A percentile compares a stretch with the other conserved stretches of the same genome.
Evolutionary conservation across 805 yeast genomes (phyloP).

Genomic region (Ascoidea tarda): DNA sequence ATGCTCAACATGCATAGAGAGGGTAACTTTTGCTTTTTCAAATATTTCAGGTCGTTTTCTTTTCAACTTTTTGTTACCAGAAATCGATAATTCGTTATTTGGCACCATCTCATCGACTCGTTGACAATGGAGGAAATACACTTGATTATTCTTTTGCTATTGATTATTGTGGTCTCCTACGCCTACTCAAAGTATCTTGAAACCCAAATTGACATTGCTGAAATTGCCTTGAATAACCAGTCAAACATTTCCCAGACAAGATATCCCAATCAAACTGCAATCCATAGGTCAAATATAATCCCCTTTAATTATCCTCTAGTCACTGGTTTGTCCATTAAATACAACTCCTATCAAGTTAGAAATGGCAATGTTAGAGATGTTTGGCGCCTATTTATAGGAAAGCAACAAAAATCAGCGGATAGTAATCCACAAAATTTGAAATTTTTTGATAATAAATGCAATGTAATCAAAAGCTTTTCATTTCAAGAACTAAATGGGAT

Average conservation of each 20-base stretch:
- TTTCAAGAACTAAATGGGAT: constrained; percentile 3
- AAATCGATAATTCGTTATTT: too few relatives aligned
- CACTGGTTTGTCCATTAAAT: constrained; percentile 41
- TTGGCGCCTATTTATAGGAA: constrained; percentile 25
- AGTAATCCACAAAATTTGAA: not conserved
- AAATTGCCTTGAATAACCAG: constrained; percentile 23
- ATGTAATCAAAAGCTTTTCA: not conserved
- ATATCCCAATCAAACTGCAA: constrained; percentile 41
- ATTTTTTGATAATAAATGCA: constrained; percentile 2
- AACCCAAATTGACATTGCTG: constrained; percentile 8
- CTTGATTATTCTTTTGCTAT: constrained; percentile 3
- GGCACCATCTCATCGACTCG: too few relatives aligned
- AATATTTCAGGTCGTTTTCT: too few relatives aligned
- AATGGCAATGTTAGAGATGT: constrained; percentile 50
- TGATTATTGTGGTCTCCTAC: not conserved
- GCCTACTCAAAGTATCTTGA: constrained; percentile 8
- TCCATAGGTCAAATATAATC: constrained; percentile 46
- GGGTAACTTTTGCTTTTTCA: too few relatives aligned
- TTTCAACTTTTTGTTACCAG: too few relatives aligned
- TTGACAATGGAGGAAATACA: not conserved
- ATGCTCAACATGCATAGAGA: too few relatives aligned
- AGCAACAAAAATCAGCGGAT: constrained; percentile 13
- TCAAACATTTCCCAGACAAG: constrained; percentile 41
- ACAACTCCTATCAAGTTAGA: constrained; percentile 31
- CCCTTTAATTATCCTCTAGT: constrained; percentile 45